Evolutionary conservation across 2,329 filamentous ascomycete species (phyloP), one percentile per base, ranked within the genome.

Genomic region (Amylocarpus encephaloides): DNA sequence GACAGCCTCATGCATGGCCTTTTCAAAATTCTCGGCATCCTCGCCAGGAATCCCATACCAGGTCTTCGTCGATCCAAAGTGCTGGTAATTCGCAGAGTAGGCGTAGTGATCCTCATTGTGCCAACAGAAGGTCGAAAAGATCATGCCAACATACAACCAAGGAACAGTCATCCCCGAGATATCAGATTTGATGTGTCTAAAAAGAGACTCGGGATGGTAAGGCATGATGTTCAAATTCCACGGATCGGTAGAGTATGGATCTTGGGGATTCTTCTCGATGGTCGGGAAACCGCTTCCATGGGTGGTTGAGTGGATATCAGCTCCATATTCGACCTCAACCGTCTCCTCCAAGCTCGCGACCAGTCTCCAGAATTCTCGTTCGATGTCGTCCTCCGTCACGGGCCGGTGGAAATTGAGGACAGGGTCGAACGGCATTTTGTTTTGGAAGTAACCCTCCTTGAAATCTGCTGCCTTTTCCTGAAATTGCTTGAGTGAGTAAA

Each of bases 81-180:
- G 93, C 67, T 98, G 93, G 62, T 97, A 98, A 60, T 98, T 98
- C 46, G 93, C 87, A 0, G 93, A 98, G 66, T 97, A 98, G 1
- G 93, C 86, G 66, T 95, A 96, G 65, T 98, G 93, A 63, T 98
- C 93, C 64, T 98, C 93, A 57, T 95, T 96, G 67, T 98, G 93
- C 93, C 93, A 98, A 69, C 93, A 98, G 65, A 98, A 98, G 0
- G 93, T 97, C 0, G 93, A 98, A 67, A 98, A 98, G 35, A 95
- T 94, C 93, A 98, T 98, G 54, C 93, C 93, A 3, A 98, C 93
- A 65, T 98, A 98, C 3, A 98, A 82, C 93, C 93, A 98, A 0
- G 93, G 93, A 6, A 98, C 92, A 0, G 93, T 98, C 93, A 98
- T 98, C 34, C 93, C 93, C 1, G 93, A 97, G 47, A 98, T 94